Conservation (phyloP, 202 grass and related monocot species). For the Schoenoplectus triqueter region DNA sequence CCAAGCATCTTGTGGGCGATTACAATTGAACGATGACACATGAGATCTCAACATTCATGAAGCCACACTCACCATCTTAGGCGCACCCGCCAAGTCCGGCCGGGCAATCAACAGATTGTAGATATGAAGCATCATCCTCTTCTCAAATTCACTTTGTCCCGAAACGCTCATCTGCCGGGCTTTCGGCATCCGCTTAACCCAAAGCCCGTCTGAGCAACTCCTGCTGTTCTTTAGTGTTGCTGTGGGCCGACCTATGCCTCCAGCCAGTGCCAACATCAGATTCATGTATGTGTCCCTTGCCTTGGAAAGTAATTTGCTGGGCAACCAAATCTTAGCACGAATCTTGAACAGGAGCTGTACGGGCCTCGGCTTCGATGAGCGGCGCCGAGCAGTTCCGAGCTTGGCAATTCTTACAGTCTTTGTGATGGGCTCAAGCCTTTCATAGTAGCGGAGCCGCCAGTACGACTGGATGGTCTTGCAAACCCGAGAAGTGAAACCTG, state of each 20-base stretch:
- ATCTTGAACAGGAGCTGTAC: constrained; percentile 3
- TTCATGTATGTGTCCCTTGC: constrained; percentile 64
- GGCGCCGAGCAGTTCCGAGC: constrained; percentile 33
- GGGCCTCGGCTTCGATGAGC: constrained; percentile 23
- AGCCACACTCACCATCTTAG: constrained; percentile 18
- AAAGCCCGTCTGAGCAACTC: constrained; percentile 40
- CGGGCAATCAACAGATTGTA: constrained; percentile 45
- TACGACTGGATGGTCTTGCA: constrained; percentile 57
- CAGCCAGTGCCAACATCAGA: constrained; percentile 60
- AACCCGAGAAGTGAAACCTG: constrained; percentile 49
- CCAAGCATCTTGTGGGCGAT: background rate
- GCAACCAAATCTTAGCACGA: constrained; percentile 36
- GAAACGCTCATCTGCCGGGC: constrained; percentile 34
- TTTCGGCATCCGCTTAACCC: constrained; percentile 57
- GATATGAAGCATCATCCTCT: constrained; percentile 72
- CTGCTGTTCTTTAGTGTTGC: constrained; percentile 30
- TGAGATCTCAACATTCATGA: background rate
- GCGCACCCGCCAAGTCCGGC: constrained; percentile 54
- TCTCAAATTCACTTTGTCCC: constrained; percentile 56
- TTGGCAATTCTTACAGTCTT: constrained; percentile 41
- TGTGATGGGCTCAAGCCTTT: constrained; percentile 42
- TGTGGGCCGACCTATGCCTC: constrained; percentile 38
- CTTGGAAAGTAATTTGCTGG: constrained; percentile 39
- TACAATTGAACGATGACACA: background rate
- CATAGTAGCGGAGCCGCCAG: constrained; percentile 55